Percentiles rank a stretch among this genome's conserved stretches.
phyloP scores from a whole-genome alignment of 208 protist genomes.

The Acanthamoeba divionensis region DNA sequence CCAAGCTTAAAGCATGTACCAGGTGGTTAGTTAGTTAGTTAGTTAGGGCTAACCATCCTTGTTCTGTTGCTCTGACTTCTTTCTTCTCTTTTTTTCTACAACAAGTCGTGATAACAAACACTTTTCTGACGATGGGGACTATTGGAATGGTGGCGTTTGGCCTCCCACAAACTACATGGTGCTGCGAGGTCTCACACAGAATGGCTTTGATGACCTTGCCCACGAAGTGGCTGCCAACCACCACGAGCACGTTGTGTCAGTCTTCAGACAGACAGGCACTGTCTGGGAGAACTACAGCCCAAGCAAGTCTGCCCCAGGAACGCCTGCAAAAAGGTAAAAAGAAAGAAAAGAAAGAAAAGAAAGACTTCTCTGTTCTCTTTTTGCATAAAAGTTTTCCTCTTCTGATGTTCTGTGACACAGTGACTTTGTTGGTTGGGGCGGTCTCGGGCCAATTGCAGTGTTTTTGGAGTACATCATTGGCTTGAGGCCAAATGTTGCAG shows the following conservation, averaged over 20 bases:
- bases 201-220: neutral
- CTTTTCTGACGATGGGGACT: constrained; percentile 1
- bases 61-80: neutral
- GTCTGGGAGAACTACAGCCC: constrained; percentile 49
- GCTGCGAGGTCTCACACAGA: neutral
- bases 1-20: no score
- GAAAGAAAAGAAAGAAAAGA: neutral
- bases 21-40: no score
- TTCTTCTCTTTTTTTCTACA: neutral
- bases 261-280: neutral
- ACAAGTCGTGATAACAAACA: neutral
- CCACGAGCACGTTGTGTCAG: neutral
- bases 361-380: neutral
- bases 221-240: constrained; percentile 5
- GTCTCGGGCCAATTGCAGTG: neutral
- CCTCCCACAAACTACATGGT: constrained; percentile 44
- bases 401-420: neutral
- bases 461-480: constrained; percentile 28
- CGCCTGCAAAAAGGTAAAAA: neutral
- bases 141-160: constrained; percentile 27
- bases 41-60: neutral
- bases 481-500: neutral
- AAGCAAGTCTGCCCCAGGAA: neutral
- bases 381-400: neutral
- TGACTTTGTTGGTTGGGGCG: constrained; percentile 29